Base-by-base conservation (phyloP, 78 protist species). In the Cavenderia fasciculata region DNA sequence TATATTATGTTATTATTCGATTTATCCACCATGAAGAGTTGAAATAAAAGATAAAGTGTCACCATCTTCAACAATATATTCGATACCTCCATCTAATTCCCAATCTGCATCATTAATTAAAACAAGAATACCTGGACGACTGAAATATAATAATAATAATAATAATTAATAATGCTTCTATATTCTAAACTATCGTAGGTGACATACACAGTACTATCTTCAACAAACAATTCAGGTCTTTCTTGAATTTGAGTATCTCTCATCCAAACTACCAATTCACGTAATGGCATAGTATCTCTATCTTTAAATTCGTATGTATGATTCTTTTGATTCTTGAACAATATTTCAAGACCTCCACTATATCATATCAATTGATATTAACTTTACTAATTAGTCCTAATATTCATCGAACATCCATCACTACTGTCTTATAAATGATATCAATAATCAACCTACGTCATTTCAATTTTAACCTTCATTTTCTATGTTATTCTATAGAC, bases 21-120 rank as follows among this genome's bases (percentile, higher is more conserved):
- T 49, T 91, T 74, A 96, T 16, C 97, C 97, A 21, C 97, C 97
- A 71, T 96, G 97, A 27, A 96, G 87, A 27, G 96, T 92, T 65
- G 96, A 94, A 65, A 96, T 92, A 71, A 96, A 92, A 25, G 54
- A 86, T 41, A 96, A 78, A 1, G 69, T 70, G 62, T 96, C 97
- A 41, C 36, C 43, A 59, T 86, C 92, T 31, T 86, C 69, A 16
- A 96, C 62, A n/a, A 6, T 59, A 62, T 65, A 92, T 7, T 82
- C 95, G 7, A 77, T 69, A 12, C 78, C 89, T 34, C 92, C 96
- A 33, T 85, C 46, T 6, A 96, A 59, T 72, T 96, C 97, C 88
- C 93, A 92, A 74, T 96, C 97, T 2, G 89, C 51, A 52, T 96
- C 96, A 74, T 96, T 96, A 43, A 96, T 93, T 19, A 96, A 89